A percentile compares a stretch with the other conserved stretches of the same genome.
These are phyloP conservation scores for Colletotrichum melonis DNA, from an alignment of 2,329 filamentous ascomycete species.

Conservation along the genomic window DNA sequence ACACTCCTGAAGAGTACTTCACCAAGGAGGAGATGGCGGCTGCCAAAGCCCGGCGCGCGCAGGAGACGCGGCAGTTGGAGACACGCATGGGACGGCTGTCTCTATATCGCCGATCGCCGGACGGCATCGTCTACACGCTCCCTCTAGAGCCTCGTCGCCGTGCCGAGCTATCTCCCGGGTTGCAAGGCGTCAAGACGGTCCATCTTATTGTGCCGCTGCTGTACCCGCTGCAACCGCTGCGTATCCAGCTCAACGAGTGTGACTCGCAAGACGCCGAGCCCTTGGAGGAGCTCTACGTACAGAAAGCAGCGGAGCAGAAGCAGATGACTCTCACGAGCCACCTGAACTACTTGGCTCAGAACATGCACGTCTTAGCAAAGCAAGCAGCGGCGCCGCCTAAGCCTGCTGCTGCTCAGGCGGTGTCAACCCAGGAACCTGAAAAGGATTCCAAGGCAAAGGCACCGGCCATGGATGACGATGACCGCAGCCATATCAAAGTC, in stretches of 20 bases:
- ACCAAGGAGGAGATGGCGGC: conserved; percentile 69
- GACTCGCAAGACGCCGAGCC: conserved; percentile 69
- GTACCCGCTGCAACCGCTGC: conserved; percentile 78
- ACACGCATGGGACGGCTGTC: conserved; percentile 77
- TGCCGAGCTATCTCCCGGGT: conserved; percentile 67
- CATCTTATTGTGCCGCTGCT: conserved; percentile 76
- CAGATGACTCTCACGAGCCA: conserved; percentile 77
- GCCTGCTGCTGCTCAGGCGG: conserved; percentile 35
- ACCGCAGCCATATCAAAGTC: conserved; percentile 74
- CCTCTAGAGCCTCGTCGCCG: conserved; percentile 75
- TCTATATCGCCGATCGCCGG: conserved; percentile 74
- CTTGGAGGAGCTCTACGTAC: conserved; percentile 73
- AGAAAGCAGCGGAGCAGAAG: conserved; percentile 65
- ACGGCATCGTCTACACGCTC: conserved; percentile 77
- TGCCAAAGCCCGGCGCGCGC: conserved; percentile 72
- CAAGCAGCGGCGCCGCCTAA: conserved; percentile 50
- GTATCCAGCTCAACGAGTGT: conserved; percentile 73
- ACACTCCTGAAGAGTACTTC: conserved; percentile 60
- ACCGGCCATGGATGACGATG: conserved; percentile 47
- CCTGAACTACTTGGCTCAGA: conserved; percentile 79
- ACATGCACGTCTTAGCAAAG: conserved; percentile 75
- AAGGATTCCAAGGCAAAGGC: conserved; percentile 39
- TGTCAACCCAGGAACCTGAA: conserved; percentile 26
- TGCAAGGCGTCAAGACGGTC: conserved; percentile 72
- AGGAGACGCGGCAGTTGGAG: conserved; percentile 79